These are phyloP conservation scores for Trichoderma breve DNA, from an alignment of 2,329 filamentous ascomycete species.

Conservation along the genomic window DNA sequence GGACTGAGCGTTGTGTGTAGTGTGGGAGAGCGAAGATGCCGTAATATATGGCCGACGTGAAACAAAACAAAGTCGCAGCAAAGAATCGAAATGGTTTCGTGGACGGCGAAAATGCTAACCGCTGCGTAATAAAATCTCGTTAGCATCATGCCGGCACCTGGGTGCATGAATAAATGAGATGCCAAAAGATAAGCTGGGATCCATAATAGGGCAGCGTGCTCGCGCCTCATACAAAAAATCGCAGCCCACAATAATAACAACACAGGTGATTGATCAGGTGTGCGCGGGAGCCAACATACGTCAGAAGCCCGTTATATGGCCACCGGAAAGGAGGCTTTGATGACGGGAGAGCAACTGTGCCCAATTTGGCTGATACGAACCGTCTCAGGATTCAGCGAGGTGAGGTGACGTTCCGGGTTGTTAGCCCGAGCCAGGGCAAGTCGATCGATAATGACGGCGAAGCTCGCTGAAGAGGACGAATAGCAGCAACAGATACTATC, in stretches of 20 bases:
- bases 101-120: not conserved
- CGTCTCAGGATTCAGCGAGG: not conserved
- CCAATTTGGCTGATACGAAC: not conserved
- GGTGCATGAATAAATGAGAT: not conserved
- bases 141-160: conserved; percentile 13
- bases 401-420: conserved; percentile 6
- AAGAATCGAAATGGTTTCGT: not conserved
- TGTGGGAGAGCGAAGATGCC: conserved; percentile 7
- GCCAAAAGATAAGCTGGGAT: conserved; percentile 14
- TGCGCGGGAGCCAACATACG: conserved; percentile 12
- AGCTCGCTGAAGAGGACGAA: not conserved
- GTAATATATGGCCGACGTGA: conserved; percentile 2
- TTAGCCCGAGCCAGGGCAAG: not conserved
- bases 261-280: conserved; percentile 17
- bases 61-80: not conserved
- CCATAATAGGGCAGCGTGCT: conserved; percentile 18
- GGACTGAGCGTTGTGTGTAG: not conserved
- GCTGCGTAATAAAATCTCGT: not conserved
- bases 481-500: not conserved
- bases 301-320: conserved; percentile 9
- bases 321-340: not conserved
- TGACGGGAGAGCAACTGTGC: not conserved
- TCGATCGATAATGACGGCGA: conserved; percentile 9
- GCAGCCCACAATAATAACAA: conserved; percentile 13
- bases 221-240: not conserved